Evolutionary conservation across 768 basidiomycete species (phyloP), one percentile per base, ranked within the genome.

Genomic region (Rubroboletus satanas): DNA sequence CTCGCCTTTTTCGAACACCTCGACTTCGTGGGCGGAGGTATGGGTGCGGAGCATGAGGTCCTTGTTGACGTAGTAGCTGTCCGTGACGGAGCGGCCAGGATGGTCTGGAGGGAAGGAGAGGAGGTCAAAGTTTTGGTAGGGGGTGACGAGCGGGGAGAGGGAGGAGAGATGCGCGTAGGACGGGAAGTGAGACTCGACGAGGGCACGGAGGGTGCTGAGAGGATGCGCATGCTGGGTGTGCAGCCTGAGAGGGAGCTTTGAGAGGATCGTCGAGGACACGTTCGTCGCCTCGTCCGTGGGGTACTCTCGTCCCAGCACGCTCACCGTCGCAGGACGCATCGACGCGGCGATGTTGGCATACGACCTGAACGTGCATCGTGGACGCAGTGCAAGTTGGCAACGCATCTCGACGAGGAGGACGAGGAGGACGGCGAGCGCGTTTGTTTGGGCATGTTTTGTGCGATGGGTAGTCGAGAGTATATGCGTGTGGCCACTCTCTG

Each of bases 21-120:
- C 94, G 32, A 98, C 90, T 74, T 99, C 96, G 69, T 99, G 97
- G 5, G 97, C 93, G n/a, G 90, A 93, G 1, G 97, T 98, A 70
- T 99, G 97, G 0, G 97, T 98, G 39, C 97, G 87, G 36, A 99
- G 83, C 92, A 99, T 93, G 66, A 87, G 77, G 63, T 84, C 76
- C 63, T 79, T 81, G 75, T 98, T 98, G 67, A 97, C 78, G 73
- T 99, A 99, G 78, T 99, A 99, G 66, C 88, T 91, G 75, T 99
- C 97, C 41, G 90, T 91, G 43, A 84, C 77, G 23, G 88, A 79
- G 56, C 97, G 84, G 17, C 97, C 96, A 1, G 96, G 94, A 69
- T 99, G 97, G 75, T 98, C 94, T 14, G 75, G 64, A 0, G 96
- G 87, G 74, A 99, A 98, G 4, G 92, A 93, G 32, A 99, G 85